A percentile compares a stretch with the other conserved stretches of the same genome.
Conservation (phyloP, 2,329 filamentous ascomycete genomes). For the Teratosphaeria viscida region DNA sequence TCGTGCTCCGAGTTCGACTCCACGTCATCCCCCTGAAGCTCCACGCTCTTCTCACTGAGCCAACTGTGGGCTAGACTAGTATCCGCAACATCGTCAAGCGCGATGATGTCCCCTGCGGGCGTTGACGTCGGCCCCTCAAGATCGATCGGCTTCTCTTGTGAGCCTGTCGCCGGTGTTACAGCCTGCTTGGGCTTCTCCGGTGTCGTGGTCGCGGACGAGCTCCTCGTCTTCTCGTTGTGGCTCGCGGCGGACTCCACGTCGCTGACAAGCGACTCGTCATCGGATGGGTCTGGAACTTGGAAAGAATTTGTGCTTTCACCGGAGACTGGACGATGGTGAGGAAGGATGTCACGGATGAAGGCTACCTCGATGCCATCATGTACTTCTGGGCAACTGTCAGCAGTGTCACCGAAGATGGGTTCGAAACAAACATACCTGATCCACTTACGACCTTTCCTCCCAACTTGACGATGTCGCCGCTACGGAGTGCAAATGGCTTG, state of each 20-base stretch:
- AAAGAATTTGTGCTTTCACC: conserved; percentile 8
- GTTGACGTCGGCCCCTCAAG: conserved; percentile 1
- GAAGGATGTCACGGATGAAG: conserved; percentile 6
- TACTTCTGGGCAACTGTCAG: not conserved
- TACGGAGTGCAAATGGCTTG: conserved; percentile 9
- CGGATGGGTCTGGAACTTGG: conserved; percentile 11
- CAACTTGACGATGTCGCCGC: conserved; percentile 23
- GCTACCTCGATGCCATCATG: conserved; percentile 18
- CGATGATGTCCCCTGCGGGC: conserved; percentile 3
- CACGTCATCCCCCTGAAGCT: not conserved
- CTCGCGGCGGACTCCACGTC: conserved; percentile 9
- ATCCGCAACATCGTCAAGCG: conserved; percentile 8
- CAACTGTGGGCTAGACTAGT: not conserved
- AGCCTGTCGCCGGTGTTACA: conserved; percentile 7
- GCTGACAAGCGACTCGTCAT: conserved; percentile 14
- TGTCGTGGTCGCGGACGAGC: conserved; percentile 19
- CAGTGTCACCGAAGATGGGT: not conserved
- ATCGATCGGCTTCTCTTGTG: conserved; percentile 16
- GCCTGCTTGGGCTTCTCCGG: conserved; percentile 13
- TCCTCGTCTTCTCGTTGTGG: not conserved
- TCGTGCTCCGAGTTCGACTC: not conserved
- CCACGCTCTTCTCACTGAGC: not conserved
- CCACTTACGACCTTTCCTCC: conserved; percentile 20
- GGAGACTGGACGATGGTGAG: not conserved
- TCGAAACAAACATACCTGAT: conserved; percentile 11